Percentiles rank a stretch among this genome's conserved stretches.
Conservation (phyloP, 768 basidiomycete species). For the Rubroboletus satanas region DNA sequence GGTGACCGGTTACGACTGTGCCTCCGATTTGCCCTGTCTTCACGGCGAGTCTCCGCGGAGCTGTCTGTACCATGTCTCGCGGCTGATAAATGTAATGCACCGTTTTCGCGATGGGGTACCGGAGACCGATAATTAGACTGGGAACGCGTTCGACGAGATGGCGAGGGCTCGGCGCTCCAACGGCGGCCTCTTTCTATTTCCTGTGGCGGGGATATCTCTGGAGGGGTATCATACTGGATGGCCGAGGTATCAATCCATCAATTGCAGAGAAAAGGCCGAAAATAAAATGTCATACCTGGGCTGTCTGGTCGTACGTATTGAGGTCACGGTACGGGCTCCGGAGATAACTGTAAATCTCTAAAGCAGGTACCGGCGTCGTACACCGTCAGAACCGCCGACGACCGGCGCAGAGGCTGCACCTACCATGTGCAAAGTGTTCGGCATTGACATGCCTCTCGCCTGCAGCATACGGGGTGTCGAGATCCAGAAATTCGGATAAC, state of each 20-base stretch:
- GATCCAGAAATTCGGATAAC: constrained; percentile 85
- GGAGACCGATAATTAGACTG: constrained; percentile 26
- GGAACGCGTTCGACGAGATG: constrained; percentile 24
- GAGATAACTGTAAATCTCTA: constrained; percentile 87
- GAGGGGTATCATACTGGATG: constrained; percentile 56
- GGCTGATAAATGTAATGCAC: neutral
- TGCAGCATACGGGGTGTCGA: constrained; percentile 55
- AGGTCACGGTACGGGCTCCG: constrained; percentile 87
- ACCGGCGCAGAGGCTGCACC: constrained; percentile 18
- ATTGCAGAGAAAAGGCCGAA: neutral
- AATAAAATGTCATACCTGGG: constrained; percentile 56
- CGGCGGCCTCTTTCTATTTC: constrained; percentile 22
- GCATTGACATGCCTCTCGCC: constrained; percentile 65
- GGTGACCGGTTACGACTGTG: constrained; percentile 2
- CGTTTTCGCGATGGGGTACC: constrained; percentile 2
- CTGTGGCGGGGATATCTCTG: constrained; percentile 37
- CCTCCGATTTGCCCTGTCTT: neutral
- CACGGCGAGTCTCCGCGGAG: constrained; percentile 5
- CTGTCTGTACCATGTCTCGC: constrained; percentile 1
- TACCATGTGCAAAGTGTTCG: constrained; percentile 94
- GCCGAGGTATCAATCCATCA: constrained; percentile 6
- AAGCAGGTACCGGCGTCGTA: neutral
- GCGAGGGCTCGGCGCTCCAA: constrained; percentile 25
- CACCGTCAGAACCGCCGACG: neutral
- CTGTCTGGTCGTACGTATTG: constrained; percentile 72